Percentiles rank a stretch among this genome's conserved stretches.
Conservation (phyloP, 2,329 filamentous ascomycete genomes). For the Cladosporium sp. region DNA sequence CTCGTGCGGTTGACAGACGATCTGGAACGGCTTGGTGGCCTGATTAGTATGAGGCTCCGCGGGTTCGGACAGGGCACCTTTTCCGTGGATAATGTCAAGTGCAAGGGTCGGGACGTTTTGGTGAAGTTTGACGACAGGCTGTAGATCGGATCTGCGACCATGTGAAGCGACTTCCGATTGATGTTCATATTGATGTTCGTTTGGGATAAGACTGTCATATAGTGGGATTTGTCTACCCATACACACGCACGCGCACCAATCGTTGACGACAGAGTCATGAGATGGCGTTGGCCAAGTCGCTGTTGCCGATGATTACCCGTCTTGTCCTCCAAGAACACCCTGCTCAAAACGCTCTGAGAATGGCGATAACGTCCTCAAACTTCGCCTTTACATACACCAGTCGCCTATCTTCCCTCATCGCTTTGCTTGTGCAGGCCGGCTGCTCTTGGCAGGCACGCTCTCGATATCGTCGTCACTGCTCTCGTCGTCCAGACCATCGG, state of each 20-base stretch:
- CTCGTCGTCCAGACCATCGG: conserved; percentile 6
- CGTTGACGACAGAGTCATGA: neutral
- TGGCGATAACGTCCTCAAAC: neutral
- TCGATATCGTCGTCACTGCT: conserved; percentile 11
- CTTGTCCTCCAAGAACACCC: neutral
- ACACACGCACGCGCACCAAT: neutral
- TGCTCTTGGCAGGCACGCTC: conserved; percentile 10
- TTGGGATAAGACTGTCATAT: no score
- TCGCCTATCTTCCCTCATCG: neutral
- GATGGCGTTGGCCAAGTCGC: neutral
- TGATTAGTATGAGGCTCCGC: no score
- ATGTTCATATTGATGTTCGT: no score
- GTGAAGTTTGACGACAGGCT: no score
- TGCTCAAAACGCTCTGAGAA: neutral
- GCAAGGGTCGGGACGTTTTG: no score
- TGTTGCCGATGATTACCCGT: neutral
- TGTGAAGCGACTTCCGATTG: no score
- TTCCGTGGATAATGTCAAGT: no score
- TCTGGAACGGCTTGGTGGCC: no score
- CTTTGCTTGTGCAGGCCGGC: neutral
- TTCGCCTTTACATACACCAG: neutral
- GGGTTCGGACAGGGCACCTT: no score
- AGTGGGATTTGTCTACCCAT: no score
- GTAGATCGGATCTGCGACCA: no score
- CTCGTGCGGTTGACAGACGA: no score